Conservation (phyloP, 139 green algal genomes). For the Auxenochlorella pyrenoidosa region DNA sequence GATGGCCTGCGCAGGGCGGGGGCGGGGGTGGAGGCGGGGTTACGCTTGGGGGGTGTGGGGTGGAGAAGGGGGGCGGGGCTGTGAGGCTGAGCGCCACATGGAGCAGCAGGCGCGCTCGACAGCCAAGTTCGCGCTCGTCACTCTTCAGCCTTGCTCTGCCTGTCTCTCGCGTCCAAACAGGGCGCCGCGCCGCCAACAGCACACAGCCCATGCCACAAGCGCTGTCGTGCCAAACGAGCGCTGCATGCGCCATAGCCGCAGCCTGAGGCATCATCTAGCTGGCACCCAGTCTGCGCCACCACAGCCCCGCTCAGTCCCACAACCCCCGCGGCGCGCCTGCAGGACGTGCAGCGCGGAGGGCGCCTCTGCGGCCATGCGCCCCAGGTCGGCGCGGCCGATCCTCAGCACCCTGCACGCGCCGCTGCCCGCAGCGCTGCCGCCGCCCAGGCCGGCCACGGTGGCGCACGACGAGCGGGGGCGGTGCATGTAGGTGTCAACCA, state of each 20-base stretch:
- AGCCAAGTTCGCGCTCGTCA: not conserved
- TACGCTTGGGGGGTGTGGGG: not conserved
- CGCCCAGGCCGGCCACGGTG: not conserved
- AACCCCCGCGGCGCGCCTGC: constrained; percentile 9
- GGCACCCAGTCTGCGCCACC: too few species aligned
- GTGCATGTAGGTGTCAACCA: constrained; percentile 14
- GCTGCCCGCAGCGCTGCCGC: not conserved
- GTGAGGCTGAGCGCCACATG: not conserved
- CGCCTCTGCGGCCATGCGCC: not conserved
- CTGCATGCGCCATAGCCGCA: too few species aligned
- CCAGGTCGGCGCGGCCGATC: not conserved
- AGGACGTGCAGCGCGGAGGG: constrained; percentile 20
- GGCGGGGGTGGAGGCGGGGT: not conserved
- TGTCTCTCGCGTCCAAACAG: too few species aligned
- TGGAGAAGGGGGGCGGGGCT: not conserved
- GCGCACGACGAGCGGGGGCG: not conserved
- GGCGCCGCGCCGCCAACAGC: too few species aligned
- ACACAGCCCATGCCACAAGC: not conserved
- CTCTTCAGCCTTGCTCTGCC: too few species aligned
- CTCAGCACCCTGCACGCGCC: constrained; percentile 12
- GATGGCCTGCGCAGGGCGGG: not conserved
- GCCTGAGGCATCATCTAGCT: too few species aligned
- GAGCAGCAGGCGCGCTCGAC: not conserved
- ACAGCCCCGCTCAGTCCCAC: too few species aligned
- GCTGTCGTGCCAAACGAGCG: not conserved